Base-by-base conservation (phyloP, 2,329 filamentous ascomycete genomes). In the Ophiostoma triangulosporum region DNA sequence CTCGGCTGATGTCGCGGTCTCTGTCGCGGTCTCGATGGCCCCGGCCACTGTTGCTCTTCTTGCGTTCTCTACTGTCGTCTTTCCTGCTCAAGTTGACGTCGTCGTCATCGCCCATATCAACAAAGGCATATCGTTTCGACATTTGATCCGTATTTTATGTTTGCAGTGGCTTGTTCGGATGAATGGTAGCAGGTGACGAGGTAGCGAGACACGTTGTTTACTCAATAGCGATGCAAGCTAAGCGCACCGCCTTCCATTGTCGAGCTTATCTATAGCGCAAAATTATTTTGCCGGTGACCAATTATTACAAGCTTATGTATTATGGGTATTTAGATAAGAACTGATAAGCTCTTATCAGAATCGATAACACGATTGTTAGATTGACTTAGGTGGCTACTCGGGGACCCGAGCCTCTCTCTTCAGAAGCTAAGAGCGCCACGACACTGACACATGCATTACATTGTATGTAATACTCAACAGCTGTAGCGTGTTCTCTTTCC, bases 61-160 rank as follows among this genome's bases (percentile, higher is more conserved):
- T 46, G 15, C 73, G 74, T 50, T 66, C 63, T 57, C 66, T 66
- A 14, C 17, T 32, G 15, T 4, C 20, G 40, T 48, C 40, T 17
- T 32, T 24, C 15, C 46, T 27, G 46, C 22, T 40, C 48, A 48
- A n/a, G 11, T 14, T 3, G 58, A 53, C 14, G 61, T 59, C 15
- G 60, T 77, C 76, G 32, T 76, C 76, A 11, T 80, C 79, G 56
- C 80, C 80, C 81, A 85, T 85, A 7, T 81, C 75, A 58, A 85
- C 67, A 60, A 85, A 77, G 7, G 81, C 79, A 64, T 84, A 85
- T 61, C 76, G 78, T 65, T 83, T 83, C 48, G 71, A 70, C 29
- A 32, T 46, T 29, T 31, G n/a, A n/a, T n/a, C n/a, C n/a, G n/a
- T n/a, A n/a, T n/a, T n/a, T n/a, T n/a, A n/a, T n/a, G n/a, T n/a